Base-by-base conservation (phyloP, 495 filamentous ascomycete genomes). In the Penicillium flavigenum region DNA sequence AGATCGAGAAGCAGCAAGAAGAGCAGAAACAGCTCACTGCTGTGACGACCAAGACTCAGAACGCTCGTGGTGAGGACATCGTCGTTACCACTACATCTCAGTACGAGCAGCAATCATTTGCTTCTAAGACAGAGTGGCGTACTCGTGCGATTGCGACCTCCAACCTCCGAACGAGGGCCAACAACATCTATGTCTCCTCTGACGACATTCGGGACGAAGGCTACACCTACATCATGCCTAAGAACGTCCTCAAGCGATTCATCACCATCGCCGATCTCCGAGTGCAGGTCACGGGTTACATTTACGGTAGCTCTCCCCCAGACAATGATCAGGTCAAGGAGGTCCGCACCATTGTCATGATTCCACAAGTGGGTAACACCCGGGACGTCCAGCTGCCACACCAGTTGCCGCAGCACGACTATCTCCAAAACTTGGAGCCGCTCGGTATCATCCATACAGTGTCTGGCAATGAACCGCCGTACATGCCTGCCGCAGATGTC, bases 321-420 rank as follows among this genome's bases (percentile, higher is more conserved):
- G 95, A 98, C 72, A 96, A 96, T 64, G 88, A 94, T 56, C 88
- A 96, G 62, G 89, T 99, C 68, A 99, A 98, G 81, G 95, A 99
- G 72, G 85, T 99, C 63, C 85, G 86, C 50, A 93, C 90, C 60
- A 96, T 99, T 68, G 92, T 96, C 63, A 94, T 99, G 91, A 80
- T 98, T 24, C 95, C 95, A 7, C 95, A 99, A 70, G 92, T 98
- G 57, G 95, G 95, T 51, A 92, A 89, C 59, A 89, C 92, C 38
- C 90, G 94, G 47, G 93, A 94, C 59, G 86, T 96, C 31, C 92
- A 96, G 66, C 78, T 96, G 41, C 91, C 95, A 4, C 89, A 94
- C n/a, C 85, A 94, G 51, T 79, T 97, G 19, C 93, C 93, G 16
- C 90, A 96, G 72, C 91, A 98, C 72, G 91, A 97, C 61, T 89